These are phyloP conservation scores for Filobasidium wieringae DNA, from an alignment of 768 basidiomycete species.

Conservation along the genomic window DNA sequence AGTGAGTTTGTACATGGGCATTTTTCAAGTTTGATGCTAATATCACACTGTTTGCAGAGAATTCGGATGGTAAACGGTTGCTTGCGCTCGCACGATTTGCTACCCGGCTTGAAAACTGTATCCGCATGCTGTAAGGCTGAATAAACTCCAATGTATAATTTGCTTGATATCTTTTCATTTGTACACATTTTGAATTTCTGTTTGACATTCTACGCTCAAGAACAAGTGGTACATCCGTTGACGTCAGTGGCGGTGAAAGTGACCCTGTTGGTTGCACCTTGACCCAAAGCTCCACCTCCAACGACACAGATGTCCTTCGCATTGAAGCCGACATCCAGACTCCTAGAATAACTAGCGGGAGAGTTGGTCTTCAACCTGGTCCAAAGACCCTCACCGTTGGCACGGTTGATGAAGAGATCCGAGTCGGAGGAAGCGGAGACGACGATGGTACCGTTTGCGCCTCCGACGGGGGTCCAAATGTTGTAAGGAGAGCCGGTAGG, in stretches of 20 bases:
- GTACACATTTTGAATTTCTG: too few relatives aligned
- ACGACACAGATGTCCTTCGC: slow-evolving; percentile 9
- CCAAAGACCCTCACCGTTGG: slow-evolving; percentile 11
- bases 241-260: slow-evolving; percentile 10
- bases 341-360: slow-evolving; percentile 5
- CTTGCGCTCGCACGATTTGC: too few relatives aligned
- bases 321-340: slow-evolving; percentile 7
- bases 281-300: slow-evolving; percentile 6
- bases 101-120: too few relatives aligned
- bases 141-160: too few relatives aligned
- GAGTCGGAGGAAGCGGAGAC: slow-evolving; percentile 11
- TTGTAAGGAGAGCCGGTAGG: slow-evolving; percentile 14
- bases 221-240: not conserved
- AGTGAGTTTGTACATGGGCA: not conserved
- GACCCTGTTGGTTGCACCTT: slow-evolving; percentile 10
- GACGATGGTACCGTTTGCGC: slow-evolving; percentile 13
- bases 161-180: too few relatives aligned
- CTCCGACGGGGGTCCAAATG: slow-evolving; percentile 17
- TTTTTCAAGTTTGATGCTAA: not conserved
- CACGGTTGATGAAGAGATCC: slow-evolving; percentile 14
- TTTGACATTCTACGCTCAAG: too few relatives aligned
- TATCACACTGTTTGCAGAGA: not conserved
- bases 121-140: too few relatives aligned
- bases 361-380: slow-evolving; percentile 2
- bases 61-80: not conserved